phyloP scores from a whole-genome alignment of 352 stramenopile genomes.

The Elongisporangium anandrum region DNA sequence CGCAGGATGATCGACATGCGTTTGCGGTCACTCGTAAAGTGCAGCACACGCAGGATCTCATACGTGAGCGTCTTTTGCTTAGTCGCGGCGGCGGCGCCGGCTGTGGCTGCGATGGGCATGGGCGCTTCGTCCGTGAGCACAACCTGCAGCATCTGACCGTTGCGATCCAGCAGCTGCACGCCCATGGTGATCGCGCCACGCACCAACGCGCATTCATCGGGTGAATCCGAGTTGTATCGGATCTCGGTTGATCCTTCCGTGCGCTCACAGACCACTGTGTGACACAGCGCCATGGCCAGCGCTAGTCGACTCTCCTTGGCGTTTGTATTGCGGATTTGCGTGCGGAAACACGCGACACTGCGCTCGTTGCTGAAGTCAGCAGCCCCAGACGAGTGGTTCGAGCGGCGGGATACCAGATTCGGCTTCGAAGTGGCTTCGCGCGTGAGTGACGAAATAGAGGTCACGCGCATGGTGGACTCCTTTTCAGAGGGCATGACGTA shows the following conservation, averaged over 20 bases:
- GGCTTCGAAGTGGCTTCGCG: constrained; percentile 1
- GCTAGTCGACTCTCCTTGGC: constrained; percentile 49
- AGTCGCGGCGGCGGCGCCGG: constrained; percentile 47
- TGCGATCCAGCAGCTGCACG: constrained; percentile 67
- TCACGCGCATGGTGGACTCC: constrained; percentile 18
- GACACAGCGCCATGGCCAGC: constrained; percentile 76
- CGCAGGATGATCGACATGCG: constrained; percentile 82
- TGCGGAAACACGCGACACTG: constrained; percentile 38
- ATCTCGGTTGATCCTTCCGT: constrained; percentile 19
- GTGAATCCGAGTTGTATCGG: constrained; percentile 88
- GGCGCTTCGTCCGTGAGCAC: constrained; percentile 54
- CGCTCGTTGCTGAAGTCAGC: constrained; percentile 1
- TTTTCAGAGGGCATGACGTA: constrained; percentile 57
- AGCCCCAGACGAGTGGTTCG: not conserved
- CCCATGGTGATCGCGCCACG: constrained; percentile 73
- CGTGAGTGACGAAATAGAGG: constrained; percentile 37
- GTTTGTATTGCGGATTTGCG: constrained; percentile 43
- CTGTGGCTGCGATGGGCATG: constrained; percentile 16
- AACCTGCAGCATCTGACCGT: constrained; percentile 46
- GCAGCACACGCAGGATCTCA: constrained; percentile 62
- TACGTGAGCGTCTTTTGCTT: constrained; percentile 65
- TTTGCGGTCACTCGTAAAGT: constrained; percentile 79
- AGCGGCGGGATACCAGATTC: not conserved
- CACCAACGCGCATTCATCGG: constrained; percentile 91
- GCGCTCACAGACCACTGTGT: constrained; percentile 82